phyloP scores from a whole-genome alignment of 106 monocot species.

The Dendrobium catenatum region DNA sequence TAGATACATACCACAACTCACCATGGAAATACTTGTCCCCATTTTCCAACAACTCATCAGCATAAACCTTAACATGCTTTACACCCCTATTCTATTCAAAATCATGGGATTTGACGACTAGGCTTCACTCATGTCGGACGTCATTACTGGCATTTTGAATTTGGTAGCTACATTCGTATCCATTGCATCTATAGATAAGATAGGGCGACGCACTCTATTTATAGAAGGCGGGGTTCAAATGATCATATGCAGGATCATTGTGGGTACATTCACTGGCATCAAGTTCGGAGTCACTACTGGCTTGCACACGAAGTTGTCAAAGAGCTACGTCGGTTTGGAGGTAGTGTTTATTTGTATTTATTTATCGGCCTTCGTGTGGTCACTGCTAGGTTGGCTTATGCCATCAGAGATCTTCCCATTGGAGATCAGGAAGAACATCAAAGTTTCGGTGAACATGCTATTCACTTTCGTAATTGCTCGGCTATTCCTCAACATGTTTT shows the following conservation, averaged over 20 bases:
- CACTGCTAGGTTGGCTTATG: too few relatives aligned
- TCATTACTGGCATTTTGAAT: not conserved
- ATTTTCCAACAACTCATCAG: too few relatives aligned
- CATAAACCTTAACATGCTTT: not conserved
- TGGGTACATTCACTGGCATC: slow-evolving; percentile 1
- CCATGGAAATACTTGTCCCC: not conserved
- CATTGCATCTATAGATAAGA: not conserved
- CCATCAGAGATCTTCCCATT: too few relatives aligned
- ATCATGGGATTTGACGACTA: not conserved
- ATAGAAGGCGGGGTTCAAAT: not conserved
- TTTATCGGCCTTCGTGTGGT: too few relatives aligned
- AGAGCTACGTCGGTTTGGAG: too few relatives aligned
- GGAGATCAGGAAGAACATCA: too few relatives aligned
- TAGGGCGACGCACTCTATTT: not conserved
- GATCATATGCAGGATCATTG: slow-evolving; percentile 11
- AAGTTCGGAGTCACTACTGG: too few relatives aligned
- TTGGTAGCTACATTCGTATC: slow-evolving; percentile 2
- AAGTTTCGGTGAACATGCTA: too few relatives aligned
- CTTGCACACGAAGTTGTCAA: too few relatives aligned
- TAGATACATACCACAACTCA: not conserved
- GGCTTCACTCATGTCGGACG: not conserved
- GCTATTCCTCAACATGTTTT: too few relatives aligned
- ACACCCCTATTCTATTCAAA: not conserved
- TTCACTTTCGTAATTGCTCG: too few relatives aligned
- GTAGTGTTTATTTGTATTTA: too few relatives aligned